Evolutionary conservation across 116 monocot species (phyloP), one percentile per base, ranked within the genome.

Genomic region (Cymodocea nodosa): DNA sequence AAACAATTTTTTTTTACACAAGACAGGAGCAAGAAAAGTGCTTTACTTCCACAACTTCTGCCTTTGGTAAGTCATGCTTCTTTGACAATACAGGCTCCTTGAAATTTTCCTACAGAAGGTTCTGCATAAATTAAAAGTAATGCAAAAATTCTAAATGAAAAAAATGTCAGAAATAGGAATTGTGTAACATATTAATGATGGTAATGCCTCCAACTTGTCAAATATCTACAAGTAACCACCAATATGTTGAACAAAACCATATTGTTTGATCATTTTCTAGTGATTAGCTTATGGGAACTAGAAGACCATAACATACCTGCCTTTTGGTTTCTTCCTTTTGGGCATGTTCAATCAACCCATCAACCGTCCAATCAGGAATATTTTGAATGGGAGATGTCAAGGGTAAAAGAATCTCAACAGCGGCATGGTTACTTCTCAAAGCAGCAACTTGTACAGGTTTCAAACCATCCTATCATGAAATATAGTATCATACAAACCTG

Each of bases 381-480:
- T 61, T 69, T 69, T 70, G 44, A 71, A 90, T 51, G 23, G 85
- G 83, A 74, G 83, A 77, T 58, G 95, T 97, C 57, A 83, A 68
- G 48, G 85, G 85, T 16, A 83, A 78, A 72, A 97, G 87, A 82
- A 80, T 51, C 52, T 81, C 79, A 68, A 97, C 79, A 19, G 73
- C 90, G 73, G 59, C 83, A 62, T 63, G 83, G 44, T 87, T 90
- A 70, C 79, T 76, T 78, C 83, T 83, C 23, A 73, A 52, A 65
- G 85, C 90, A 85, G 95, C 90, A 80, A 80, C 80, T 77, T 97
- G 90, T 66, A 97, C 65, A 14, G 95, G 85, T 63, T 90, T 97
- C 60, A 87, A 51, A 68, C 81, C 85, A 70, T 97, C 95, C 94
- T 94, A 82, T 51, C 48, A 60, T 22, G 58, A n/a, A 53, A 67